phyloP scores from a whole-genome alignment of 2,329 filamentous ascomycete species.

The Xylariaceae sp. region DNA sequence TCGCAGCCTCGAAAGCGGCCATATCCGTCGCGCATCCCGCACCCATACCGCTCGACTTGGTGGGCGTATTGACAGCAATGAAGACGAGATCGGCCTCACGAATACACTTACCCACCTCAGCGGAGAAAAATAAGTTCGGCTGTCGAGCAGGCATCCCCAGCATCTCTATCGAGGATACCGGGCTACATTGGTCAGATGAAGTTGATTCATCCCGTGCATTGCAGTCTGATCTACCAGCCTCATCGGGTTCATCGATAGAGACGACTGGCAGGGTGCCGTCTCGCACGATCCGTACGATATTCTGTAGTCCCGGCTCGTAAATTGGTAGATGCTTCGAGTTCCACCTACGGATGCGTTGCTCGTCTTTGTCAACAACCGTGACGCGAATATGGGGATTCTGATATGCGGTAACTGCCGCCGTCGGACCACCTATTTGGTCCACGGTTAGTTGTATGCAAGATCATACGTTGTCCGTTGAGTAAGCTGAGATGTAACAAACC shows the following conservation, averaged over 20 bases:
- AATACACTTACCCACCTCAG: conserved; percentile 58
- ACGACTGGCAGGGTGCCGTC: conserved; percentile 49
- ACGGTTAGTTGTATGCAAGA: background rate
- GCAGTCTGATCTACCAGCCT: conserved; percentile 33
- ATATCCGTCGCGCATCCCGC: conserved; percentile 70
- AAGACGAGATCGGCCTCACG: conserved; percentile 68
- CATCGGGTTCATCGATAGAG: conserved; percentile 34
- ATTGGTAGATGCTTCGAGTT: conserved; percentile 70
- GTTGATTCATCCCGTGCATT: conserved; percentile 29
- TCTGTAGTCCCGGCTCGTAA: conserved; percentile 66
- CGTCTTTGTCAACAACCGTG: conserved; percentile 70
- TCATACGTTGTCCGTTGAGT: background rate
- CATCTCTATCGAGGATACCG: conserved; percentile 32
- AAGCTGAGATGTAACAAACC: conserved; percentile 34
- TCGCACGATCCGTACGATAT: conserved; percentile 62
- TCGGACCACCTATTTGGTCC: conserved; percentile 56
- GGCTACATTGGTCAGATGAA: conserved; percentile 30
- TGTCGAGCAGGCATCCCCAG: conserved; percentile 42
- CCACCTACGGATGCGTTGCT: conserved; percentile 64
- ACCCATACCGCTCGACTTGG: conserved; percentile 66
- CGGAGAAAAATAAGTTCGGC: conserved; percentile 71
- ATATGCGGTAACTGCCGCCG: conserved; percentile 68
- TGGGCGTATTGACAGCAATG: conserved; percentile 75
- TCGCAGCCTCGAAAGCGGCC: conserved; percentile 66
- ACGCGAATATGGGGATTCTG: conserved; percentile 68